These are phyloP conservation scores for Trypanosoma rangeli DNA, from an alignment of 208 protist species.

Conservation along the genomic window DNA sequence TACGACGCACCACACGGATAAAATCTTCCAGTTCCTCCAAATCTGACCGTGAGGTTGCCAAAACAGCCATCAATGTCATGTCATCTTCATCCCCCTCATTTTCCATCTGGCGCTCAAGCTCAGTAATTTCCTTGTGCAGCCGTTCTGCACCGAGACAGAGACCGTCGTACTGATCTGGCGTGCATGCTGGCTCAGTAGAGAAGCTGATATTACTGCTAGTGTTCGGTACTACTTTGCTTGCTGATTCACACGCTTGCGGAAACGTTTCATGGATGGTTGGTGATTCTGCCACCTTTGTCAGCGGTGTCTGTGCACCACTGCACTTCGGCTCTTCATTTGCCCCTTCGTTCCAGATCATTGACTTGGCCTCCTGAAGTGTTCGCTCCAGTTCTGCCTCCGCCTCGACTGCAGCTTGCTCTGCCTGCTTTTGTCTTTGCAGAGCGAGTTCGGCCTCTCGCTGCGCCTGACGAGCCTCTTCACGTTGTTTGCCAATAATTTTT, in stretches of 20 bases:
- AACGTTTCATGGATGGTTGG: background rate
- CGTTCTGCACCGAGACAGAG: conserved; percentile 75
- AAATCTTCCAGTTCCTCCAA: conserved; percentile 89
- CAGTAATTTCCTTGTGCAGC: conserved; percentile 78
- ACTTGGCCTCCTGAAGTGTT: conserved; percentile 59
- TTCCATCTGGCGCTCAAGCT: conserved; percentile 88
- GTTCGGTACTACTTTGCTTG: background rate
- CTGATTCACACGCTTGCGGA: background rate
- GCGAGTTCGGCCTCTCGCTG: conserved; percentile 63
- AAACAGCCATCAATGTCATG: conserved; percentile 92
- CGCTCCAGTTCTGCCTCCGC: conserved; percentile 65
- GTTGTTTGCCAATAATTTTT: conserved; percentile 51
- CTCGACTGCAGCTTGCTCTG: conserved; percentile 57
- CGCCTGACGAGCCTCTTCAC: conserved; percentile 58
- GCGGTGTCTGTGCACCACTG: background rate
- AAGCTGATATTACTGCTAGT: background rate
- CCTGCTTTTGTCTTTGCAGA: conserved; percentile 53
- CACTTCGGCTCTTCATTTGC: background rate
- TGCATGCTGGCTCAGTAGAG: conserved; percentile 40
- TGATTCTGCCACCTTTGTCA: background rate
- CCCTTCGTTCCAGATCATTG: conserved; percentile 27
- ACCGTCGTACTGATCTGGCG: conserved; percentile 90
- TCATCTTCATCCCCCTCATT: conserved; percentile 82
- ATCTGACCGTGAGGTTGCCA: conserved; percentile 82
- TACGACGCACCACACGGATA: conserved; percentile 69